A percentile compares a stretch with the other conserved stretches of the same genome.
phyloP scores from a whole-genome alignment of 768 basidiomycete genomes.

The Boletus sp. region DNA sequence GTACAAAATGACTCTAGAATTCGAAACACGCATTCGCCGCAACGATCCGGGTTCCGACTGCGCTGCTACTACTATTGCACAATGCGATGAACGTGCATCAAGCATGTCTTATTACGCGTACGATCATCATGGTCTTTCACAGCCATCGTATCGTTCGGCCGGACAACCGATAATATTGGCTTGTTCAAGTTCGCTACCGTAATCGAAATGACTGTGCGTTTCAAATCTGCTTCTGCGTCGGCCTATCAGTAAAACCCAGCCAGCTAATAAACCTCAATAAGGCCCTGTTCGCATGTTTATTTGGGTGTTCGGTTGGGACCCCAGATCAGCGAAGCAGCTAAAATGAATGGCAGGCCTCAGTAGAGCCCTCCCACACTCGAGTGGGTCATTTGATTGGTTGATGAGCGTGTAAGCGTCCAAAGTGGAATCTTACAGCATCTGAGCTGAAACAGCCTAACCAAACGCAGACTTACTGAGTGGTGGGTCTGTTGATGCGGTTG shows the following conservation, averaged over 20 bases:
- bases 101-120: conserved; percentile 16
- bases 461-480: background rate
- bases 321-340: too few relatives aligned
- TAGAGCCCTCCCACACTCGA: too few relatives aligned
- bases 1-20: conserved; percentile 2
- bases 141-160: conserved; percentile 5
- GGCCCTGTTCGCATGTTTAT: too few relatives aligned
- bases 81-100: conserved; percentile 1
- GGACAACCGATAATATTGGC: background rate
- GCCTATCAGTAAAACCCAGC: background rate
- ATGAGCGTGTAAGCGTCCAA: too few relatives aligned
- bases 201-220: background rate
- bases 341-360: too few relatives aligned
- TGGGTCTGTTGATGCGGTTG: too few relatives aligned
- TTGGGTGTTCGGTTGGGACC: too few relatives aligned
- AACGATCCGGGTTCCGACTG: background rate
- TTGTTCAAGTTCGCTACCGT: background rate
- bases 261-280: background rate
- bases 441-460: too few relatives aligned
- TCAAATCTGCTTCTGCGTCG: background rate
- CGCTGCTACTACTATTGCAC: background rate
- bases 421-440: background rate
- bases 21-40: conserved; percentile 10
- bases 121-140: background rate
- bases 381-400: too few relatives aligned